Conservation (phyloP, 2,329 filamentous ascomycete genomes). For the Aureobasidium musti region DNA sequence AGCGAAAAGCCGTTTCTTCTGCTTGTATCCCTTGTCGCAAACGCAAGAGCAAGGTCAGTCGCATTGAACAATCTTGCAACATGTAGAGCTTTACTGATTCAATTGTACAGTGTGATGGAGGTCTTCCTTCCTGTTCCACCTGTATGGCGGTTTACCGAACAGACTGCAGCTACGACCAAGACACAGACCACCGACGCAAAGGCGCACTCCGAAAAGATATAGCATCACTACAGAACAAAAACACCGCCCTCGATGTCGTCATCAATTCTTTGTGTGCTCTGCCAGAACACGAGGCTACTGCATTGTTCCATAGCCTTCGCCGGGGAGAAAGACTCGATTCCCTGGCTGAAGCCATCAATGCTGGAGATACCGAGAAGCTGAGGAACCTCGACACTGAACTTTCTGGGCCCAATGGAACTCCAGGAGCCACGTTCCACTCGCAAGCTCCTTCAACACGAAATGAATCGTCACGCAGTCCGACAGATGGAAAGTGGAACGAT, state of each 20-base stretch:
- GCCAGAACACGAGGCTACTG: conserved; percentile 49
- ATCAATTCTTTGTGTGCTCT: conserved; percentile 48
- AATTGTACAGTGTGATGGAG: conserved; percentile 51
- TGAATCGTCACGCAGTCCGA: conserved; percentile 15
- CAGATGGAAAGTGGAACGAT: conserved; percentile 11
- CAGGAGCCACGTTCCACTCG: conserved; percentile 10
- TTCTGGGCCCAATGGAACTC: conserved; percentile 2
- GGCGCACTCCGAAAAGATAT: conserved; percentile 47
- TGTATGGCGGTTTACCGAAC: conserved; percentile 55
- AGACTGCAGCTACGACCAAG: conserved; percentile 53
- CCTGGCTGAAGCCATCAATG: conserved; percentile 25
- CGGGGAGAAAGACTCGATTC: conserved; percentile 34
- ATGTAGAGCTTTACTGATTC: conserved; percentile 4
- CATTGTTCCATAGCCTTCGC: conserved; percentile 49
- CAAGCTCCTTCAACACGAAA: conserved; percentile 8
- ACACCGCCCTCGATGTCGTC: conserved; percentile 46
- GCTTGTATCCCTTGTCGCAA: conserved; percentile 55
- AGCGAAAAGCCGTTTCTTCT: conserved; percentile 44
- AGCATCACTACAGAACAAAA: conserved; percentile 42
- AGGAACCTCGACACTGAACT: conserved; percentile 28
- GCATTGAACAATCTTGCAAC: background rate
- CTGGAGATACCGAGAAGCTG: conserved; percentile 26
- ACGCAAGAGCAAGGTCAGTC: conserved; percentile 52
- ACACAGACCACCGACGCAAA: conserved; percentile 52
- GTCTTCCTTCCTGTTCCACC: conserved; percentile 52